Conservation (phyloP, 805 yeast genomes). For the Candida alai region DNA sequence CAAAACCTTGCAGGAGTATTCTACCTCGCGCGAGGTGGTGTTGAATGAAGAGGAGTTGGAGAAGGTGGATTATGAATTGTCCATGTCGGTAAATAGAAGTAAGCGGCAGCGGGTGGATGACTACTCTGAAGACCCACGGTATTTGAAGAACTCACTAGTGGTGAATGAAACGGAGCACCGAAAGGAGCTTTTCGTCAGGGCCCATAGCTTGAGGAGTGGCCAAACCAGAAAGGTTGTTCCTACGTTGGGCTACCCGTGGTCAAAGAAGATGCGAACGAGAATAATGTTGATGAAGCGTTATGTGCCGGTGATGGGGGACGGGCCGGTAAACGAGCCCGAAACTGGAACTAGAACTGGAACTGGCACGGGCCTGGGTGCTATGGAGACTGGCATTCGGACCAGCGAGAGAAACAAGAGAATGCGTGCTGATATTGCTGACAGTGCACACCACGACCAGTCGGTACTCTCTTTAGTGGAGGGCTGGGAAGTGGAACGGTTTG, state of each 20-base stretch:
- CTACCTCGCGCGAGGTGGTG: not conserved
- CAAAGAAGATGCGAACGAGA: conserved; percentile 21
- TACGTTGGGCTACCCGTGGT: conserved; percentile 33
- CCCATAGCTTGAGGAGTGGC: conserved; percentile 10
- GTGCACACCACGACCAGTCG: no score
- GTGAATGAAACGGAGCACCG: conserved; percentile 2
- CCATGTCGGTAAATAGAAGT: conserved; percentile 3
- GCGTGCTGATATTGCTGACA: not conserved
- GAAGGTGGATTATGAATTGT: conserved; percentile 6
- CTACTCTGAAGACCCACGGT: conserved; percentile 1
- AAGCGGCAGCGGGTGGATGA: conserved; percentile 6
- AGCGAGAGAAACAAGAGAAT: no score
- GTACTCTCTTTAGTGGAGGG: conserved; percentile 16
- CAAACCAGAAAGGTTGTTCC: conserved; percentile 23
- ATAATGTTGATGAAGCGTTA: conserved; percentile 28
- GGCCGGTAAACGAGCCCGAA: no score
- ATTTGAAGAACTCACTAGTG: not conserved
- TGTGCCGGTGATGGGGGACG: conserved; percentile 17
- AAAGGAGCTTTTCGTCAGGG: conserved; percentile 9
- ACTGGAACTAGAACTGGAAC: conserved; percentile 11
- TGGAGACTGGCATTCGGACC: no score
- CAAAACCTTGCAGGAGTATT: conserved; percentile 21
- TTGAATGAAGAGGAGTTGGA: conserved; percentile 9
- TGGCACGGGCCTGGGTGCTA: conserved; percentile 13
- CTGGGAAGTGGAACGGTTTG: conserved; percentile 26